phyloP scores from a whole-genome alignment of 768 basidiomycete genomes.

The Crassisporium funariophilum region DNA sequence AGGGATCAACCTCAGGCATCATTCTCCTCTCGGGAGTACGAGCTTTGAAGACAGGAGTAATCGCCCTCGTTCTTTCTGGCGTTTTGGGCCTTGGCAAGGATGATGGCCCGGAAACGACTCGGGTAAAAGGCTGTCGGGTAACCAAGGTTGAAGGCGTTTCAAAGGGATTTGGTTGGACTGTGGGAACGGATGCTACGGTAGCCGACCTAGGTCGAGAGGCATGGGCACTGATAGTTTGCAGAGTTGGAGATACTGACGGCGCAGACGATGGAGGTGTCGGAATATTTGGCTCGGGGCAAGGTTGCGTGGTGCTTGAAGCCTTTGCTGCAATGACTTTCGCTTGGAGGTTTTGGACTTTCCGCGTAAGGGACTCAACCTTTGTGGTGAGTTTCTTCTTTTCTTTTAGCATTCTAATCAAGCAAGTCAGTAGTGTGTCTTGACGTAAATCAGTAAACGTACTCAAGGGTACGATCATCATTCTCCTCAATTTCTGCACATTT shows the following conservation, averaged over 20 bases:
- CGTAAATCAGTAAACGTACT: slow-evolving; percentile 48
- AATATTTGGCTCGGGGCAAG: slow-evolving; percentile 13
- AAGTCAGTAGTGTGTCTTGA: slow-evolving; percentile 9
- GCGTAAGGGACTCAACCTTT: slow-evolving; percentile 71
- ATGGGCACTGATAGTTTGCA: slow-evolving; percentile 7
- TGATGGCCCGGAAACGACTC: slow-evolving; percentile 48
- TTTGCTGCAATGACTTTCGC: slow-evolving; percentile 62
- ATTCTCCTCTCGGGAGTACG: slow-evolving; percentile 49
- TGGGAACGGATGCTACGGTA: slow-evolving; percentile 24
- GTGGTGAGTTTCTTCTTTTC: slow-evolving; percentile 74
- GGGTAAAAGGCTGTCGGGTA: slow-evolving; percentile 26
- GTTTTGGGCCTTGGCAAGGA: slow-evolving; percentile 50
- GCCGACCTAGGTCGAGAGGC: slow-evolving; percentile 31
- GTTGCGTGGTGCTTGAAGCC: slow-evolving; percentile 26
- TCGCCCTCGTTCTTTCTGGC: slow-evolving; percentile 45
- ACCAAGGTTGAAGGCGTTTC: slow-evolving; percentile 16
- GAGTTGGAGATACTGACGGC: slow-evolving; percentile 7
- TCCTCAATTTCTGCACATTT: slow-evolving; percentile 83
- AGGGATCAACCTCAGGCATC: slow-evolving; percentile 26
- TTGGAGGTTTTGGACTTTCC: slow-evolving; percentile 75
- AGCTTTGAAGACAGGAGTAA: slow-evolving; percentile 49
- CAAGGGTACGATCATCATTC: slow-evolving; percentile 79
- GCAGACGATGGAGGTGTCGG: slow-evolving; percentile 4
- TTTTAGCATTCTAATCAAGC: slow-evolving; percentile 63
- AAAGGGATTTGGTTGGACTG: slow-evolving; percentile 22